Conservation (phyloP, 345 rosid genomes). For the Schrenkiella parvula region DNA sequence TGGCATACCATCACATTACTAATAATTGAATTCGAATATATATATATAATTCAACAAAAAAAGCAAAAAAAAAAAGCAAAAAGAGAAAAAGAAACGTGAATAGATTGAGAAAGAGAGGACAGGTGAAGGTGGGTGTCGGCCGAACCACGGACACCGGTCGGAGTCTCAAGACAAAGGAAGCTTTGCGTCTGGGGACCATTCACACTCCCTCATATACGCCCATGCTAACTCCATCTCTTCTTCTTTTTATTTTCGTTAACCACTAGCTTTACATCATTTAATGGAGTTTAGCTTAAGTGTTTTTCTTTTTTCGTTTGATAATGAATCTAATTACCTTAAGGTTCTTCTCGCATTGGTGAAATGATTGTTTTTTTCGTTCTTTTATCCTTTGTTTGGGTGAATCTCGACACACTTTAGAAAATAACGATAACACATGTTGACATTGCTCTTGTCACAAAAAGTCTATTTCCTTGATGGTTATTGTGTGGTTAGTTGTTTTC, state of each 20-base stretch:
- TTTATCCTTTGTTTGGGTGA: not conserved
- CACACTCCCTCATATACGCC: constrained; percentile 16
- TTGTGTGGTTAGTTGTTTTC: not conserved
- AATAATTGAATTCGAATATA: constrained; percentile 21
- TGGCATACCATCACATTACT: constrained; percentile 22
- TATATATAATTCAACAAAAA: constrained; percentile 14
- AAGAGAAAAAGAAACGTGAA: constrained; percentile 31
- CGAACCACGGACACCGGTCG: constrained; percentile 53
- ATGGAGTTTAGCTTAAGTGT: not conserved
- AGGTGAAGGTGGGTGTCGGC: constrained; percentile 48
- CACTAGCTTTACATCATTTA: not conserved
- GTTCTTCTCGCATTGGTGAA: not conserved
- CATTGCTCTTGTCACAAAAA: not conserved
- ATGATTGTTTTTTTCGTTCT: not conserved
- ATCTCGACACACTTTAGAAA: not conserved
- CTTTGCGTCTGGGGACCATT: constrained; percentile 33
- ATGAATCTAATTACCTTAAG: not conserved
- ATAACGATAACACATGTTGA: not conserved
- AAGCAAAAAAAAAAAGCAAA: constrained; percentile 35
- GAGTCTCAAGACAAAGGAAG: constrained; percentile 20
- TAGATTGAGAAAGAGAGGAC: constrained; percentile 33
- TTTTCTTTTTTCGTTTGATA: not conserved
- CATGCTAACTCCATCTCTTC: constrained; percentile 20
- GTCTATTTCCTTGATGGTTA: not conserved
- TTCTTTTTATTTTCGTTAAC: not conserved